These are phyloP conservation scores for Beauveria sp. DNA, from an alignment of 2,329 filamentous ascomycete genomes.

Conservation along the genomic window DNA sequence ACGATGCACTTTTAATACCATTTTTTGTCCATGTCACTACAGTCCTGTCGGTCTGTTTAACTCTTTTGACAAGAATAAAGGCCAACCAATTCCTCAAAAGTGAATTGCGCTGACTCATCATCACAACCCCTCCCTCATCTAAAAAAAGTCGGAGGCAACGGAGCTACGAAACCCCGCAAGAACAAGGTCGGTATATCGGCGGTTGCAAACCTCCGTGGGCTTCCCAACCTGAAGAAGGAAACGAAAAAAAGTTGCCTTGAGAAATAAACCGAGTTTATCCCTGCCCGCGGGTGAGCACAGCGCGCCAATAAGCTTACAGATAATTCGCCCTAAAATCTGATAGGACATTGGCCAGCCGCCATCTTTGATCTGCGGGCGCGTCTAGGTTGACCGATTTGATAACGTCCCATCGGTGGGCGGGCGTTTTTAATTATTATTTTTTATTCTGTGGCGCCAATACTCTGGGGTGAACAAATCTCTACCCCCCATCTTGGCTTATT, in stretches of 20 bases:
- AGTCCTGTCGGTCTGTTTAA: background rate
- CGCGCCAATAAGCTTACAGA: too few relatives aligned
- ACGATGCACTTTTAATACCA: background rate
- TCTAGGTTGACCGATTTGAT: background rate
- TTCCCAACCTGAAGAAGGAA: background rate
- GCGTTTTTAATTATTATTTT: background rate
- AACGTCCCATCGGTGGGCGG: background rate
- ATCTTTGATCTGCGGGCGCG: background rate
- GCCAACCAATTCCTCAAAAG: background rate
- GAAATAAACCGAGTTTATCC: too few relatives aligned
- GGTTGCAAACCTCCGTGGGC: slow-evolving; percentile 6
- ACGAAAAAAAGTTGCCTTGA: background rate
- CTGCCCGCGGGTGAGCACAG: too few relatives aligned
- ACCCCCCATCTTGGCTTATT: background rate
- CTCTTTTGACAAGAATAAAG: background rate
- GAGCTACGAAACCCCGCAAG: background rate
- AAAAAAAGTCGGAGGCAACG: background rate
- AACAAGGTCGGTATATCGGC: slow-evolving; percentile 2
- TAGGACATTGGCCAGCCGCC: background rate
- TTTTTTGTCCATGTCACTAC: background rate
- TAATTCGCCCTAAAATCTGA: too few relatives aligned
- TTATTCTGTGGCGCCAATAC: background rate
- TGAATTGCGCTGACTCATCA: background rate
- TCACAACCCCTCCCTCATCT: background rate
- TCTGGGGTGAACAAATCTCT: background rate